These are phyloP conservation scores for Paramyrothecium sp. DNA, from an alignment of 2,329 filamentous ascomycete species.

Conservation along the genomic window DNA sequence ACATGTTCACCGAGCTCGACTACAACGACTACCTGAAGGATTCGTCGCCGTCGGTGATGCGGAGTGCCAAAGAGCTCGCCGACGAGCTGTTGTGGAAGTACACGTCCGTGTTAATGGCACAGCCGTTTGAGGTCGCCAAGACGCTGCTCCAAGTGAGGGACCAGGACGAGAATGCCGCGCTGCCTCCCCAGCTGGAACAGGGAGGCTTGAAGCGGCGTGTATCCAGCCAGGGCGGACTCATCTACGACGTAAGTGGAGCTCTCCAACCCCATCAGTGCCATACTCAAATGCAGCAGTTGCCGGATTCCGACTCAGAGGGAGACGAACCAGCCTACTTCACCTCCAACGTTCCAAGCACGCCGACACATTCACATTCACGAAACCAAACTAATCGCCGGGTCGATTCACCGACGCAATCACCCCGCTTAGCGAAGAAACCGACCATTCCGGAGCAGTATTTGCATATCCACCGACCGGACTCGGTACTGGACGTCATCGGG, in stretches of 20 bases:
- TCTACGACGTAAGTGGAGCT: slow-evolving; percentile 29
- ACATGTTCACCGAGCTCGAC: slow-evolving; percentile 87
- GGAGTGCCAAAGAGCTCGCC: slow-evolving; percentile 72
- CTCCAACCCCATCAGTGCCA: slow-evolving; percentile 6
- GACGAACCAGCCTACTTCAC: slow-evolving; percentile 88
- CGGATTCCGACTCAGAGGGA: slow-evolving; percentile 66
- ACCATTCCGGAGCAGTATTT: slow-evolving; percentile 56
- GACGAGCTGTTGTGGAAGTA: slow-evolving; percentile 93
- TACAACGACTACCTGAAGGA: slow-evolving; percentile 86
- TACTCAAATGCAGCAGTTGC: slow-evolving; percentile 20
- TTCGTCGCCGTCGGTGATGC: slow-evolving; percentile 69
- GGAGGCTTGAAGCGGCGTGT: slow-evolving; percentile 20
- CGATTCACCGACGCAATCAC: slow-evolving; percentile 24
- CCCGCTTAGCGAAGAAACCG: slow-evolving; percentile 25
- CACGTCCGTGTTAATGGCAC: slow-evolving; percentile 80
- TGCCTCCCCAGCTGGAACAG: slow-evolving; percentile 20
- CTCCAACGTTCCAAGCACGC: slow-evolving; percentile 57
- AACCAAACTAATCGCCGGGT: slow-evolving; percentile 27
- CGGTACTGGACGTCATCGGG: slow-evolving; percentile 80
- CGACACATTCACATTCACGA: slow-evolving; percentile 40
- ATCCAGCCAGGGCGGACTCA: slow-evolving; percentile 30
- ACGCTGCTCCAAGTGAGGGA: slow-evolving; percentile 78
- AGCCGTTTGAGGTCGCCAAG: slow-evolving; percentile 97
- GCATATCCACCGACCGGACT: slow-evolving; percentile 70
- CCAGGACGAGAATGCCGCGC: slow-evolving; percentile 47